phyloP scores from a whole-genome alignment of 345 rosid species.

The Eucalyptus regnans region DNA sequence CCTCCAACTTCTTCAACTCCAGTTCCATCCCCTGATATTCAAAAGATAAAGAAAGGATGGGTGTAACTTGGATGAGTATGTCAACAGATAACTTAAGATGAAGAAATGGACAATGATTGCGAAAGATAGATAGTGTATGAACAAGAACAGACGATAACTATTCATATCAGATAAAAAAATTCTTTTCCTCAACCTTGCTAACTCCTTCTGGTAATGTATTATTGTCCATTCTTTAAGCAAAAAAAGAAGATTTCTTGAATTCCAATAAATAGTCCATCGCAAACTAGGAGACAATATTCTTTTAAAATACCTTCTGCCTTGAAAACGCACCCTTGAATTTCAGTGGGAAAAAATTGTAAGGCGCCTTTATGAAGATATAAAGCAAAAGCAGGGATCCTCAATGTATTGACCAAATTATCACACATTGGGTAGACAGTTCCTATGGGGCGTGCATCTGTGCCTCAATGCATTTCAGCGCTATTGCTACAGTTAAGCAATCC shows the following conservation, averaged over 20 bases:
- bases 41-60: background rate
- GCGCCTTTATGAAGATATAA: background rate
- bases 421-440: background rate
- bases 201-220: background rate
- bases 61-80: background rate
- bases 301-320: background rate
- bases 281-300: background rate
- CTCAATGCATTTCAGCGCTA: background rate
- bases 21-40: slow-evolving; percentile 60
- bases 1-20: slow-evolving; percentile 74
- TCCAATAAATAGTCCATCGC: background rate
- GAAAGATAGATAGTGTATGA: background rate
- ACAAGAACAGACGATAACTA: background rate
- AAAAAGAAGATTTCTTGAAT: background rate
- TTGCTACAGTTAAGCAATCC: background rate
- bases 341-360: background rate
- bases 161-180: background rate
- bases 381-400: background rate
- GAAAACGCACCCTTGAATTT: background rate
- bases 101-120: background rate
- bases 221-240: background rate
- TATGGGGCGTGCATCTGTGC: background rate
- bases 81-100: background rate
- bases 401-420: background rate
- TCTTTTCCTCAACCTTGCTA: background rate